Conservation (phyloP, 495 filamentous ascomycete species). For the Mycothermus thermophilus region DNA sequence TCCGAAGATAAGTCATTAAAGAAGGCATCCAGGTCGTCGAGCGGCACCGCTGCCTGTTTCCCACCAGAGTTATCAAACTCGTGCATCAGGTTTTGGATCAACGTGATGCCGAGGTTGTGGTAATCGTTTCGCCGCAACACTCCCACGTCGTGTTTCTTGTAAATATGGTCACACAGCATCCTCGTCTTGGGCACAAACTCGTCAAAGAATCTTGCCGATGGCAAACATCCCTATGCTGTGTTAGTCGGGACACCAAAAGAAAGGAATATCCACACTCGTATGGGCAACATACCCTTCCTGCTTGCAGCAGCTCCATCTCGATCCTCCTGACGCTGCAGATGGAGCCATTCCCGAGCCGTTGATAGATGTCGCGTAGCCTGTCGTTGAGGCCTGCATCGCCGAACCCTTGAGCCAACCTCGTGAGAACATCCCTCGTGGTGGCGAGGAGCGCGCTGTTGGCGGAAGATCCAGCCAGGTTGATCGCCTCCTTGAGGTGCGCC, state of each 20-base stretch:
- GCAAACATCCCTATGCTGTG: constrained; percentile 16
- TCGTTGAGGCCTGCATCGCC: constrained; percentile 12
- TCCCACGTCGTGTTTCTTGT: constrained; percentile 20
- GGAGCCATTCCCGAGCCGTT: constrained; percentile 16
- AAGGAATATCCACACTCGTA: no score
- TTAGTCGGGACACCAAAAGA: constrained; percentile 6
- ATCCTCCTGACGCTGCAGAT: constrained; percentile 26
- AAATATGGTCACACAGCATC: constrained; percentile 25
- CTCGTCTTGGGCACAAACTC: constrained; percentile 22
- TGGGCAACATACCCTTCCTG: constrained; percentile 29
- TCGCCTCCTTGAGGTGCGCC: constrained; percentile 21
- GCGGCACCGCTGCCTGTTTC: background rate
- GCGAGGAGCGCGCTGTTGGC: constrained; percentile 15
- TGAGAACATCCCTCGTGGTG: constrained; percentile 18
- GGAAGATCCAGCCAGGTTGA: constrained; percentile 4
- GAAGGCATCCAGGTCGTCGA: constrained; percentile 14
- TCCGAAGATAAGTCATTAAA: constrained; percentile 11
- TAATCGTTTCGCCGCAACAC: constrained; percentile 20
- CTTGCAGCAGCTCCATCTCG: constrained; percentile 32
- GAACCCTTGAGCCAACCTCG: constrained; percentile 15
- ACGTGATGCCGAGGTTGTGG: constrained; percentile 22
- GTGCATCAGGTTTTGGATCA: constrained; percentile 23
- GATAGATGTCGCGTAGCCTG: constrained; percentile 16
- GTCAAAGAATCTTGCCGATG: constrained; percentile 17
- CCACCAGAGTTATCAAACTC: constrained; percentile 9